A percentile compares a stretch with the other conserved stretches of the same genome.
phyloP scores from a whole-genome alignment of 1,284 basidiomycete genomes.

The Boletellus deceptivus region DNA sequence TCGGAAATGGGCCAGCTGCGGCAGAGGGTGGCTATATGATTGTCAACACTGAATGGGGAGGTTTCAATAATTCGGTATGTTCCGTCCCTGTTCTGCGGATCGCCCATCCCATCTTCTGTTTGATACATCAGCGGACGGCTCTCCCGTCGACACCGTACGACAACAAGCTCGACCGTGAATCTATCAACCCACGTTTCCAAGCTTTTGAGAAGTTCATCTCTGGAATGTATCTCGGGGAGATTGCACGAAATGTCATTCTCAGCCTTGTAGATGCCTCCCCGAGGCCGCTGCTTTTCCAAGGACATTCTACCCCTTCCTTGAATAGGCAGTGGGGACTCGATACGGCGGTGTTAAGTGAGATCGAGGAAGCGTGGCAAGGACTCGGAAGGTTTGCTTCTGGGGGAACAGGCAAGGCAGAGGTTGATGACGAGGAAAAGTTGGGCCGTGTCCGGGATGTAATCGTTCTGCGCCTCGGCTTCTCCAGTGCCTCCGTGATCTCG shows the following conservation, averaged over 20 bases:
- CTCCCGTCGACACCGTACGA: conserved; percentile 93
- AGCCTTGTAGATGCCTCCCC: conserved; percentile 83
- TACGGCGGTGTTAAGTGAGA: conserved; percentile 86
- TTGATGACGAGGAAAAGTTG: conserved; percentile 30
- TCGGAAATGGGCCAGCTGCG: conserved; percentile 60
- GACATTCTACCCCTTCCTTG: conserved; percentile 67
- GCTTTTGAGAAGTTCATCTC: conserved; percentile 98
- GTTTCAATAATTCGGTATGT: conserved; percentile 84
- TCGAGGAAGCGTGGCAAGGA: conserved; percentile 74
- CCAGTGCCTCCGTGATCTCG: conserved; percentile 46
- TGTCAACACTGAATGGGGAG: conserved; percentile 98
- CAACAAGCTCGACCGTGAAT: conserved; percentile 88
- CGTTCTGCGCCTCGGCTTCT: conserved; percentile 60
- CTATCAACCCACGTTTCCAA: conserved; percentile 92
- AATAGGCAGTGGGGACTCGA: conserved; percentile 95
- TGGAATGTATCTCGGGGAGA: conserved; percentile 98
- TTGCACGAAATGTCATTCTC: conserved; percentile 83
- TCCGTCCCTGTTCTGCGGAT: background rate
- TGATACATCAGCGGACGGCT: conserved; percentile 60
- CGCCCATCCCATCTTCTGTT: conserved; percentile 5
- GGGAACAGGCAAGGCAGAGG: background rate
- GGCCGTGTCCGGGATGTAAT: conserved; percentile 59
- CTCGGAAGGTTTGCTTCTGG: conserved; percentile 25
- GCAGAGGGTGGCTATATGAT: conserved; percentile 80
- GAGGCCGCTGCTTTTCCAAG: conserved; percentile 73